These are phyloP conservation scores for Herpetomonas tarakana DNA, from an alignment of 208 protist species.

Conservation along the genomic window DNA sequence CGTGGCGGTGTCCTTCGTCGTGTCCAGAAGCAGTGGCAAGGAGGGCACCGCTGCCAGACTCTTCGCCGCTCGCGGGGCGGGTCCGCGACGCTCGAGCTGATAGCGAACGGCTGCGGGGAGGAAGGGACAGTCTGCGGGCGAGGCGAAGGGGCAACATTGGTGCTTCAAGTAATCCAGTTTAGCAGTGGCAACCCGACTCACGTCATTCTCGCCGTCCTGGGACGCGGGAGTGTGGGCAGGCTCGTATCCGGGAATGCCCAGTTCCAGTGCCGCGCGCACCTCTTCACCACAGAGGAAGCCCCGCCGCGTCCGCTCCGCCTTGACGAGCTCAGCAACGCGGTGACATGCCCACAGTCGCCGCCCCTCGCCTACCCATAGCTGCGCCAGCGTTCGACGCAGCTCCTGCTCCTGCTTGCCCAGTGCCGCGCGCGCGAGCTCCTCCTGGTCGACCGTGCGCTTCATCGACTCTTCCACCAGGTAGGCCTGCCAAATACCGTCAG, in stretches of 20 bases:
- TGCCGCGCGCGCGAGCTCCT: slow-evolving; percentile 7
- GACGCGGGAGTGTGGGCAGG: not conserved
- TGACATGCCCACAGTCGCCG: slow-evolving; percentile 16
- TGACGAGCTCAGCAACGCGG: slow-evolving; percentile 15
- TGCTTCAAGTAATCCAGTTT: not conserved
- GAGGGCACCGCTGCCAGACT: no score
- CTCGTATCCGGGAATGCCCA: slow-evolving; percentile 18
- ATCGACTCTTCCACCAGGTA: slow-evolving; percentile 18
- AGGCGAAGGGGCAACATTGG: not conserved
- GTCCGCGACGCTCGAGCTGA: slow-evolving; percentile 3
- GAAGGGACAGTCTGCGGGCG: not conserved
- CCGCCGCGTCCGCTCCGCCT: slow-evolving; percentile 33
- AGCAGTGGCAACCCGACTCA: no score
- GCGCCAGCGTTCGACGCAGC: slow-evolving; percentile 18
- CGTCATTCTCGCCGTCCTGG: no score
- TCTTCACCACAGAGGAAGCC: slow-evolving; percentile 38
- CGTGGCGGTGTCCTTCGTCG: no score
- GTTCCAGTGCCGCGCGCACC: slow-evolving; percentile 23
- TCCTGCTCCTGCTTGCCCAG: slow-evolving; percentile 12
- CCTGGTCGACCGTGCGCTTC: slow-evolving; percentile 8
- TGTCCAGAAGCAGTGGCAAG: no score
- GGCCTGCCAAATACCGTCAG: slow-evolving; percentile 12
- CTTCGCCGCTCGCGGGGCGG: no score
- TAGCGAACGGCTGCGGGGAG: not conserved
- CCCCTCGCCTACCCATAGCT: slow-evolving; percentile 19